Conservation (phyloP, 2,329 filamentous ascomycete genomes). For the Cryphonectria naterciae region DNA sequence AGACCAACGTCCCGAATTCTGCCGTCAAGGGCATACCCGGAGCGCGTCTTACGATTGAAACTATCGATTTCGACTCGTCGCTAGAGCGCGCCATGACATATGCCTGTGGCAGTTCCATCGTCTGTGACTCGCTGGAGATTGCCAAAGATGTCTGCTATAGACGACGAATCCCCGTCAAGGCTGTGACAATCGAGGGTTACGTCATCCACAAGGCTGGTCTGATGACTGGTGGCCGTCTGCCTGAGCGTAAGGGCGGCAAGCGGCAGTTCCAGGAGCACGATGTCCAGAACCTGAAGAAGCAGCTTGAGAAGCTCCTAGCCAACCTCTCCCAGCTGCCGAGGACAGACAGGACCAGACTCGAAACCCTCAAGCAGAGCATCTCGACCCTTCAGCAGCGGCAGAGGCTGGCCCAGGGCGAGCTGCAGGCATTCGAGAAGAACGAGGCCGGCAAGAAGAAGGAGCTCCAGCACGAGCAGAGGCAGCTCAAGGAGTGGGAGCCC, state of each 20-base stretch:
- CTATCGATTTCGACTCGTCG: conserved; percentile 87
- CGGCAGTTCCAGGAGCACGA: conserved; percentile 89
- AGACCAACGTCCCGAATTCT: conserved; percentile 87
- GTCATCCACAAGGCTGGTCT: conserved; percentile 95
- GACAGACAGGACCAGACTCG: conserved; percentile 77
- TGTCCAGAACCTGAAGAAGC: conserved; percentile 79
- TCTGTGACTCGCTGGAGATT: conserved; percentile 85
- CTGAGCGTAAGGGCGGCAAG: conserved; percentile 72
- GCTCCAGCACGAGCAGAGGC: conserved; percentile 70
- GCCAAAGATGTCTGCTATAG: conserved; percentile 91
- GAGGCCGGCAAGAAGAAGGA: conserved; percentile 83
- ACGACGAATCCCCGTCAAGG: conserved; percentile 84
- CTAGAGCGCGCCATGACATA: conserved; percentile 93
- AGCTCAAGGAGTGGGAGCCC: conserved; percentile 76
- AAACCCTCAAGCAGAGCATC: conserved; percentile 78
- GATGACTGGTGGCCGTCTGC: conserved; percentile 92
- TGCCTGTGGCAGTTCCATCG: conserved; percentile 91
- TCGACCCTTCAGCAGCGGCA: conserved; percentile 79
- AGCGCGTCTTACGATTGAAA: conserved; percentile 89
- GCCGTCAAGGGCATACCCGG: conserved; percentile 88
- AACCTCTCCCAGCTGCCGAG: conserved; percentile 83
- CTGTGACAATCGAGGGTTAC: conserved; percentile 91
- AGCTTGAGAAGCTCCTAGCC: conserved; percentile 74
- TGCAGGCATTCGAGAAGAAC: conserved; percentile 80
- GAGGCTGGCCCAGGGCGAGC: conserved; percentile 72